phyloP scores from a whole-genome alignment of 1,284 basidiomycete species.

The Irpex sp. region DNA sequence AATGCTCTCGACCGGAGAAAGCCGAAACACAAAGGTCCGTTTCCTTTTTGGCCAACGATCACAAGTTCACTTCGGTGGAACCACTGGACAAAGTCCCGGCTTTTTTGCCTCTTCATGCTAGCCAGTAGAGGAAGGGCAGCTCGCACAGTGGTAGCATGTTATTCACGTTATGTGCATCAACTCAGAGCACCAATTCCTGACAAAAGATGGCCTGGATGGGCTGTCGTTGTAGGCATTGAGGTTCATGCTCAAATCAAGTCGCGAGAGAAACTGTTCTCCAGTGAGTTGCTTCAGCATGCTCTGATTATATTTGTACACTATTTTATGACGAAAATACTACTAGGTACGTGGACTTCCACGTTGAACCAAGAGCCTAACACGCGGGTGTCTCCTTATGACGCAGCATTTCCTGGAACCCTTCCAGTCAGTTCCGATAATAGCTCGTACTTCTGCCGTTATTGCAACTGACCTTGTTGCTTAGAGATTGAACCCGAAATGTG shows the following conservation, averaged over 20 bases:
- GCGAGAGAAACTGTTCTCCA: conserved; percentile 86
- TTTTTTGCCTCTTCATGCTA: conserved; percentile 4
- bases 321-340: neutral
- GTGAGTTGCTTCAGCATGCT: conserved; percentile 37
- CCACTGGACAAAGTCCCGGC: neutral
- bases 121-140: conserved; percentile 18
- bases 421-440: conserved; percentile 55
- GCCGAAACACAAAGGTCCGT: conserved; percentile 5
- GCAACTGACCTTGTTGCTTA: conserved; percentile 26
- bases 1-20: conserved; percentile 10
- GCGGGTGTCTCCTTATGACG: conserved; percentile 82
- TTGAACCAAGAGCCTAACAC: conserved; percentile 63
- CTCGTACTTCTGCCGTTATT: neutral
- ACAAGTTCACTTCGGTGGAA: neutral
- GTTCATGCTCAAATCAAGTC: conserved; percentile 94
- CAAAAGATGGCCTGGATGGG: conserved; percentile 63
- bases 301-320: neutral
- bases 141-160: neutral
- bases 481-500: conserved; percentile 78
- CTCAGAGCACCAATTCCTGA: conserved; percentile 25
- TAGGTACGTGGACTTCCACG: conserved; percentile 41
- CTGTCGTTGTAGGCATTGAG: conserved; percentile 91
- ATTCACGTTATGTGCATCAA: conserved; percentile 15
- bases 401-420: conserved; percentile 89
- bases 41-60: neutral